Evolutionary conservation across 2,329 filamentous ascomycete genomes (phyloP).

Genomic region (Pseudogymnoascus sp.): DNA sequence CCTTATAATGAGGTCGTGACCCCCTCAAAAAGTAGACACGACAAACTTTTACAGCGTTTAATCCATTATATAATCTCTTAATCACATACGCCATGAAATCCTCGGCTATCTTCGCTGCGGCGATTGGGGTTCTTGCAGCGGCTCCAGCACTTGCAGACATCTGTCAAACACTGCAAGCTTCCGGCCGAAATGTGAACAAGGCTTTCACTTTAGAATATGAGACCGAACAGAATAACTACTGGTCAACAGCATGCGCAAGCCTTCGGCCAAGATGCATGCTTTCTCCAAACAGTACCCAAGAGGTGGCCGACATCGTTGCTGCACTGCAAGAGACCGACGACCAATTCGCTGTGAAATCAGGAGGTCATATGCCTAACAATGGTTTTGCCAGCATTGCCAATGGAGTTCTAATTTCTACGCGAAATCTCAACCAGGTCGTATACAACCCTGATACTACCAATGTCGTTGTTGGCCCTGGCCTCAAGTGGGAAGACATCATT

Average conservation of each 20-base stretch:
- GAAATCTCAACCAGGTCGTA: slow-evolving; percentile 34
- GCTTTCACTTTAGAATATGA: slow-evolving; percentile 30
- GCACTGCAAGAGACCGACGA: slow-evolving; percentile 35
- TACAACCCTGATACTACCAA: slow-evolving; percentile 32
- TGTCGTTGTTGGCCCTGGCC: slow-evolving; percentile 32
- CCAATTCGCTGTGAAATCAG: slow-evolving; percentile 39
- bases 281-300: slow-evolving; percentile 38
- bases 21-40: neutral
- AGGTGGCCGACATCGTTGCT: slow-evolving; percentile 45
- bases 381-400: slow-evolving; percentile 38
- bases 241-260: slow-evolving; percentile 36
- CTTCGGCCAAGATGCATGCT: slow-evolving; percentile 41
- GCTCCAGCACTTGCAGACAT: neutral
- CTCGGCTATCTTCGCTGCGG: neutral
- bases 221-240: slow-evolving; percentile 35
- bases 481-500: slow-evolving; percentile 30
- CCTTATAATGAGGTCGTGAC: neutral
- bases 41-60: neutral
- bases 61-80: neutral
- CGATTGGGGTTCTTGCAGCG: neutral
- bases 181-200: neutral
- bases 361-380: slow-evolving; percentile 39
- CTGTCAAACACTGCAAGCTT: neutral
- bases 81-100: neutral
- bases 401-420: slow-evolving; percentile 34